Evolutionary conservation across 805 yeast genomes (phyloP).

Genomic region (Metschnikowia cerradonensis): DNA sequence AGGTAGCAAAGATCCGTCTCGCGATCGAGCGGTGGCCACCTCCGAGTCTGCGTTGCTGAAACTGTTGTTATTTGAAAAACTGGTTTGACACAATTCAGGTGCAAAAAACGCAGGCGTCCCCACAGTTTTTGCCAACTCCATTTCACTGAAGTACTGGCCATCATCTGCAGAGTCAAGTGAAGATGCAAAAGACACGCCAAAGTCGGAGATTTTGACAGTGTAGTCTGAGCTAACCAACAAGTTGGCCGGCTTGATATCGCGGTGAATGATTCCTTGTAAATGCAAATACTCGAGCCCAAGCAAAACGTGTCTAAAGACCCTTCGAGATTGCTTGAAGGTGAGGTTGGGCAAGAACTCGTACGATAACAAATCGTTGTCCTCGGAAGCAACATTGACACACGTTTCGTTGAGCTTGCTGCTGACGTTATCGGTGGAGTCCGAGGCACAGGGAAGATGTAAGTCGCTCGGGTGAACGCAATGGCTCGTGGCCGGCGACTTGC

Average conservation of each 20-base stretch:
- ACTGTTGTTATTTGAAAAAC: slow-evolving; percentile 2
- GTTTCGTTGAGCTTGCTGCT: slow-evolving; percentile 3
- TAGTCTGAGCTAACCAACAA: slow-evolving; percentile 65
- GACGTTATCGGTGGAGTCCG: slow-evolving; percentile 4
- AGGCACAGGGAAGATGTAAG: background rate
- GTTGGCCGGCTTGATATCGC: slow-evolving; percentile 96
- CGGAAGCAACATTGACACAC: slow-evolving; percentile 6
- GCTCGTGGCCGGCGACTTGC: slow-evolving; percentile 10
- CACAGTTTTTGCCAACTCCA: slow-evolving; percentile 90
- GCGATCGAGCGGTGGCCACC: background rate
- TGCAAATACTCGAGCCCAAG: slow-evolving; percentile 89
- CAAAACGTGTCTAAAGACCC: slow-evolving; percentile 76
- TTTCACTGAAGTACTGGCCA: slow-evolving; percentile 44
- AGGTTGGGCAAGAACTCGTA: slow-evolving; percentile 50
- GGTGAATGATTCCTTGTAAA: slow-evolving; percentile 83
- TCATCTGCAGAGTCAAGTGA: slow-evolving; percentile 43
- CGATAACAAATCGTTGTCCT: slow-evolving; percentile 22
- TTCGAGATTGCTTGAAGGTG: slow-evolving; percentile 61
- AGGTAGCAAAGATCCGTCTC: slow-evolving; percentile 23
- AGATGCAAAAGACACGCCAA: slow-evolving; percentile 85
- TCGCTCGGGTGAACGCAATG: slow-evolving; percentile 5
- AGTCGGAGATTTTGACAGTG: slow-evolving; percentile 89
- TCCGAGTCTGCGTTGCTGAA: slow-evolving; percentile 1
- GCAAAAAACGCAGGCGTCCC: slow-evolving; percentile 98
- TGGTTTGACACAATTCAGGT: slow-evolving; percentile 68